Percentiles rank a stretch among this genome's conserved stretches.
Conservation (phyloP, 1,284 basidiomycete genomes). For the Cryptococcus deneoformans region DNA sequence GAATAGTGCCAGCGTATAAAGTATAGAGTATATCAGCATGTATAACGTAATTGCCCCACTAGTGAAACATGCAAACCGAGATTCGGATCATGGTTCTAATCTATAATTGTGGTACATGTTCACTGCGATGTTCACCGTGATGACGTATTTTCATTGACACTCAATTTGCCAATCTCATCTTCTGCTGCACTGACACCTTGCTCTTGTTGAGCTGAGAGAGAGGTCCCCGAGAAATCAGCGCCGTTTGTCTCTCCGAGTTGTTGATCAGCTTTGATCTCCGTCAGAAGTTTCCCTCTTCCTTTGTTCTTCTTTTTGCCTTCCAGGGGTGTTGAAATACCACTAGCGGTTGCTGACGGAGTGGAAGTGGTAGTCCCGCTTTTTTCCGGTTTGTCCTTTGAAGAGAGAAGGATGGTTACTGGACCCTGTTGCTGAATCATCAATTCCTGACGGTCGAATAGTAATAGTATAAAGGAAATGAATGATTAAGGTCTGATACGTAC, state of each 20-base stretch:
- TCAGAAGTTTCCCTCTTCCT: neutral
- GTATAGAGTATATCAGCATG: too few species aligned
- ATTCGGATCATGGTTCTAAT: too few species aligned
- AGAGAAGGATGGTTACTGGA: slow-evolving; percentile 30
- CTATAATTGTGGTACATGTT: too few species aligned
- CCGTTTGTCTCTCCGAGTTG: neutral
- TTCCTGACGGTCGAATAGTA: neutral
- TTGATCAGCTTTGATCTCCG: too few species aligned
- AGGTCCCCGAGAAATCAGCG: neutral
- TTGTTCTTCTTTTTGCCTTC: slow-evolving; percentile 2
- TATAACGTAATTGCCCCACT: too few species aligned
- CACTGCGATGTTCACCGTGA: too few species aligned
- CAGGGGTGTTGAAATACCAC: neutral
- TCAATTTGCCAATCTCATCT: too few species aligned
- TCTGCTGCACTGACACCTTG: too few species aligned
- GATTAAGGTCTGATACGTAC: slow-evolving; percentile 49
- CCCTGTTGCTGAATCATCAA: slow-evolving; percentile 12
- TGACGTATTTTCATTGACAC: too few species aligned
- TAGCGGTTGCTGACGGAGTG: neutral
- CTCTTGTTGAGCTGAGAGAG: too few species aligned
- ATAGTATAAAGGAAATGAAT: neutral
- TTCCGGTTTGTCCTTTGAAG: slow-evolving; percentile 14
- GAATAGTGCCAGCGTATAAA: too few species aligned
- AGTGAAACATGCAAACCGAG: too few species aligned
- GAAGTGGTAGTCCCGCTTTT: neutral